Evolutionary conservation across 352 stramenopile genomes (phyloP).

Genomic region (Elongisporangium prolatum): DNA sequence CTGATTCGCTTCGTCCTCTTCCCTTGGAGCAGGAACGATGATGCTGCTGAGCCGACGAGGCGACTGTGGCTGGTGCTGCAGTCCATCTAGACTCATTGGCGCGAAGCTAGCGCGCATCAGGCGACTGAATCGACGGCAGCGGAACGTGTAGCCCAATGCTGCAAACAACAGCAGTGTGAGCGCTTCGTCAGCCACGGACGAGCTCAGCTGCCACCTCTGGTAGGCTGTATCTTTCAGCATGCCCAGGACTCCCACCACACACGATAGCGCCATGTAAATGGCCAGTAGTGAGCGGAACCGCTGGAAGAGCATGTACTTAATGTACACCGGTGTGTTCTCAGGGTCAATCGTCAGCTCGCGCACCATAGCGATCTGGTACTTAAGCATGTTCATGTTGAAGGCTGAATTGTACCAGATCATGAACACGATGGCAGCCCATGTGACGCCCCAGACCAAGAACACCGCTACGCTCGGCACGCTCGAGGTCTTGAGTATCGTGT

Average conservation of each 20-base stretch:
- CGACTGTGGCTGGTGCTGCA: constrained; percentile 4
- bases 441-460: constrained; percentile 46
- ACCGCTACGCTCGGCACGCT: constrained; percentile 33
- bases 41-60: constrained; percentile 2
- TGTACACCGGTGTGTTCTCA: constrained; percentile 48
- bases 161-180: constrained; percentile 39
- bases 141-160: constrained; percentile 50
- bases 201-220: constrained; percentile 26
- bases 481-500: constrained; percentile 30
- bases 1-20: constrained; percentile 12
- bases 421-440: constrained; percentile 52
- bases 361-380: constrained; percentile 58
- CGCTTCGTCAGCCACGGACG: constrained; percentile 27
- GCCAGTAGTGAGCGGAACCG: constrained; percentile 41
- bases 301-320: constrained; percentile 60
- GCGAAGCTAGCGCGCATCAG: constrained; percentile 23
- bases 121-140: constrained; percentile 51
- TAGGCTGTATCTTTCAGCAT: constrained; percentile 36
- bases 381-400: constrained; percentile 70
- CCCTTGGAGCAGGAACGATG: background rate
- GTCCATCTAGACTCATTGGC: background rate
- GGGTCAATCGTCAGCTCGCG: constrained; percentile 44
- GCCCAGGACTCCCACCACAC: constrained; percentile 31
- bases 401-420: constrained; percentile 70
- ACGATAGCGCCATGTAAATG: constrained; percentile 51